These are phyloP conservation scores for Wakefieldia striispora DNA, from an alignment of 768 basidiomycete species.

Conservation along the genomic window DNA sequence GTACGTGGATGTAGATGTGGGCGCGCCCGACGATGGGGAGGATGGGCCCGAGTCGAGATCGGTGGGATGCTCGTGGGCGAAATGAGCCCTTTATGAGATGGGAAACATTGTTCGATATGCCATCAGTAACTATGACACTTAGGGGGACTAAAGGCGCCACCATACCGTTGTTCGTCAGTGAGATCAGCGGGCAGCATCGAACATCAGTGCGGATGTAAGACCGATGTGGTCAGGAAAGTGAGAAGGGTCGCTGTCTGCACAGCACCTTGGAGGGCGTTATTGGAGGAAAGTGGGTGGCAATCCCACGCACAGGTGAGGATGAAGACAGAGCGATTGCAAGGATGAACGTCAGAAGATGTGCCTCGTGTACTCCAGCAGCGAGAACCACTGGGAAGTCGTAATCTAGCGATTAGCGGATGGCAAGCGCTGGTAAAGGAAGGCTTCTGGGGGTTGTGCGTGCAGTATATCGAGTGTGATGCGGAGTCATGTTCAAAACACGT, in stretches of 20 bases:
- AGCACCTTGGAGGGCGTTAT: slow-evolving; percentile 3
- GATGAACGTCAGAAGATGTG: slow-evolving; percentile 6
- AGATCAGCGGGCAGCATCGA: slow-evolving; percentile 28
- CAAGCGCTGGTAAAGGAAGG: slow-evolving; percentile 10
- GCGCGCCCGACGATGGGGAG: slow-evolving; percentile 23
- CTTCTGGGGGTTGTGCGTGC: slow-evolving; percentile 10
- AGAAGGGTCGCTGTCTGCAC: not conserved
- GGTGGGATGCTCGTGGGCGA: slow-evolving; percentile 28
- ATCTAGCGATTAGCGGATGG: slow-evolving; percentile 13
- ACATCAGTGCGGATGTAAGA: slow-evolving; percentile 14
- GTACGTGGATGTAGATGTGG: slow-evolving; percentile 5
- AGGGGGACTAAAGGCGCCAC: not conserved
- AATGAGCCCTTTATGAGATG: slow-evolving; percentile 15
- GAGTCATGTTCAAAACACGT: slow-evolving; percentile 27
- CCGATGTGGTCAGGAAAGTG: not conserved
- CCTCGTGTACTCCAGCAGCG: slow-evolving; percentile 30
- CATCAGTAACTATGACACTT: slow-evolving; percentile 1
- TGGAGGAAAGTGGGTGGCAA: not conserved
- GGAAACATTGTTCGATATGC: not conserved
- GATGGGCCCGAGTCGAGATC: slow-evolving; percentile 32
- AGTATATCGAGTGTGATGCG: slow-evolving; percentile 5
- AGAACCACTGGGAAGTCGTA: slow-evolving; percentile 15
- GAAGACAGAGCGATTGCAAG: slow-evolving; percentile 4
- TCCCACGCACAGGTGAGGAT: slow-evolving; percentile 3
- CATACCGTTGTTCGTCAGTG: slow-evolving; percentile 29